A percentile compares a stretch with the other conserved stretches of the same genome.
Conservation (phyloP, 108 stramenopile genomes). For the Cyclotella kingstonii region DNA sequence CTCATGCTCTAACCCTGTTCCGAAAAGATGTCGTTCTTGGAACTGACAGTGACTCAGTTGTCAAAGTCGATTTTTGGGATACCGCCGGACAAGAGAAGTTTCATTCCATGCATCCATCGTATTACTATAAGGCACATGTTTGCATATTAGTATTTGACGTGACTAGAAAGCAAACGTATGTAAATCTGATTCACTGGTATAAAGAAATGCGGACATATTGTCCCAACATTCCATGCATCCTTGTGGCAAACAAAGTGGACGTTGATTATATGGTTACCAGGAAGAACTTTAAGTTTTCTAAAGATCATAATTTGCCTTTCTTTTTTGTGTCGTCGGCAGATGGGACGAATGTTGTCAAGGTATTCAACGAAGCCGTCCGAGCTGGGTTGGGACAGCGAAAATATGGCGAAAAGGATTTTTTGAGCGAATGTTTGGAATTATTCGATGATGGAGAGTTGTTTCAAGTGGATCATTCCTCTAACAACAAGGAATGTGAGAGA, state of each 20-base stretch:
- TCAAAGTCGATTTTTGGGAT: constrained; percentile 79
- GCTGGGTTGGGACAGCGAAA: constrained; percentile 55
- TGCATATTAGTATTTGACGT: constrained; percentile 80
- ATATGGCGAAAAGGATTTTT: constrained; percentile 60
- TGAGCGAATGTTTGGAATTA: constrained; percentile 62
- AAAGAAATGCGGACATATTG: constrained; percentile 68
- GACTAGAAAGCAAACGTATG: constrained; percentile 70
- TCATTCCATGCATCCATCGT: constrained; percentile 81
- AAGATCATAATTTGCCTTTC: constrained; percentile 70
- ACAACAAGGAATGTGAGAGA: no score
- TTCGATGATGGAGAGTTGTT: constrained; percentile 44
- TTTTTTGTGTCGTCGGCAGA: constrained; percentile 84
- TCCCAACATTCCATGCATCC: constrained; percentile 62
- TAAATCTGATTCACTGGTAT: constrained; percentile 77
- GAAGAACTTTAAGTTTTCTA: constrained; percentile 81
- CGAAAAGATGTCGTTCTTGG: constrained; percentile 50
- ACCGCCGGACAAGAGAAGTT: constrained; percentile 89
- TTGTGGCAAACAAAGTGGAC: constrained; percentile 89
- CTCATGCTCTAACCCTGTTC: constrained; percentile 78
- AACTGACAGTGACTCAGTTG: constrained; percentile 4
- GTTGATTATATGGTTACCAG: constrained; percentile 78
- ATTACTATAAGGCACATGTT: constrained; percentile 80
- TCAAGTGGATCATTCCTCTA: no score
- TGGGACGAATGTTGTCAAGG: constrained; percentile 84
- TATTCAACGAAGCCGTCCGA: constrained; percentile 64